A percentile compares a stretch with the other conserved stretches of the same genome.
phyloP scores from a whole-genome alignment of 164 flowering plant genomes.

The Liriodendron chinense region DNA sequence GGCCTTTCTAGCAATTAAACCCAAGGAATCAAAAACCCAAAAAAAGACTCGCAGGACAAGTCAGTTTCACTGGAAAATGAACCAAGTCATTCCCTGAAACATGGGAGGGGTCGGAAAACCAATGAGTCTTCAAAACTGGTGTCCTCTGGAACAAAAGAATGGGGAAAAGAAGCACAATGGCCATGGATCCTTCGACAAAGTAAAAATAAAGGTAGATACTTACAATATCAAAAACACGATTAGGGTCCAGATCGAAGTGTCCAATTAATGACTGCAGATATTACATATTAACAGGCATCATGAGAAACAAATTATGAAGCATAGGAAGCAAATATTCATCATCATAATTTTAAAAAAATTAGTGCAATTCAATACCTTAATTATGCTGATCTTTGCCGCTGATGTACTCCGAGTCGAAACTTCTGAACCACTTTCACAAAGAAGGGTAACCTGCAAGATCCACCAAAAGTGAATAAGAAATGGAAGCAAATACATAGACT shows the following conservation, averaged over 20 bases:
- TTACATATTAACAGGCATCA: not conserved
- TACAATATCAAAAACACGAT: slow-evolving; percentile 98
- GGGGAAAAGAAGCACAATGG: no score
- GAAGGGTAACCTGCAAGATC: slow-evolving; percentile 72
- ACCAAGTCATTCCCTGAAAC: no score
- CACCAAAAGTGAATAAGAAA: slow-evolving; percentile 1
- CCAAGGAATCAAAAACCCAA: not conserved
- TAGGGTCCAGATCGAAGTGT: slow-evolving; percentile 97
- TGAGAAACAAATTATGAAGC: not conserved
- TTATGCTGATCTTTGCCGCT: slow-evolving; percentile 71
- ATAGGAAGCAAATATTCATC: not conserved
- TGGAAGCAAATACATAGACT: not conserved
- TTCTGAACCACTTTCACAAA: slow-evolving; percentile 62
- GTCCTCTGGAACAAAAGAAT: not conserved
- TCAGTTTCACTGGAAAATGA: not conserved
- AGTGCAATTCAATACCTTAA: slow-evolving; percentile 61
- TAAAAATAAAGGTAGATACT: slow-evolving; percentile 32
- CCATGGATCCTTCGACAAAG: not conserved
- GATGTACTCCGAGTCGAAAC: slow-evolving; percentile 47
- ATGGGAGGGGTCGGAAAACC: no score
- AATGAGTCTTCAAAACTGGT: no score
- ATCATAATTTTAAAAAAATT: not conserved
- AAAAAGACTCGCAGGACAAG: not conserved
- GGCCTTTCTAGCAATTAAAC: not conserved
- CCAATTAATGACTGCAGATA: slow-evolving; percentile 92